Conservation (phyloP, 169 alveolate species). For the Ichthyophthirius multifiliis region DNA sequence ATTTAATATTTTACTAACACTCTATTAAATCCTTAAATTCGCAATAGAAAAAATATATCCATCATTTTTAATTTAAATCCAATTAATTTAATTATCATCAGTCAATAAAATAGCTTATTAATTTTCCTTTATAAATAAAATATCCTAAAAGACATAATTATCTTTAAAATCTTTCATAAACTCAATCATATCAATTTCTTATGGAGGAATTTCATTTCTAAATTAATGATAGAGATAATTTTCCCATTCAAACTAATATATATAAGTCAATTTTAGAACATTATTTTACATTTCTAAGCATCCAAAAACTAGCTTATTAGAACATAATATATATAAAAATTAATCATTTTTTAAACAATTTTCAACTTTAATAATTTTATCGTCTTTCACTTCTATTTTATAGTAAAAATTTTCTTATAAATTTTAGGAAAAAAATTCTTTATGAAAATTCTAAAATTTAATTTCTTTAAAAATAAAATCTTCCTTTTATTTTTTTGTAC, state of each 20-base stretch:
- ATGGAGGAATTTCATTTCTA: background rate
- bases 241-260: background rate
- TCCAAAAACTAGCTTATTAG: background rate
- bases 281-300: background rate
- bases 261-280: background rate
- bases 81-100: background rate
- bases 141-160: background rate
- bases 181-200: constrained; percentile 7
- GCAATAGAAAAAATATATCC: background rate
- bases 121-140: background rate
- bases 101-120: background rate
- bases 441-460: background rate
- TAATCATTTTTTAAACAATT: background rate
- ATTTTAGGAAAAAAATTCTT: background rate
- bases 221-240: background rate
- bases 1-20: background rate
- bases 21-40: background rate
- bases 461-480: no score
- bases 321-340: background rate
- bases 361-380: background rate
- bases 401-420: no score
- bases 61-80: no score
- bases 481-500: no score
- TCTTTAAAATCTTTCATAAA: constrained; percentile 3
- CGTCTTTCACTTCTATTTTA: no score